Percentiles rank a stretch among this genome's conserved stretches.
These are phyloP conservation scores for Nicotiana paniculata DNA, from an alignment of 257 asterid species.

Conservation along the genomic window DNA sequence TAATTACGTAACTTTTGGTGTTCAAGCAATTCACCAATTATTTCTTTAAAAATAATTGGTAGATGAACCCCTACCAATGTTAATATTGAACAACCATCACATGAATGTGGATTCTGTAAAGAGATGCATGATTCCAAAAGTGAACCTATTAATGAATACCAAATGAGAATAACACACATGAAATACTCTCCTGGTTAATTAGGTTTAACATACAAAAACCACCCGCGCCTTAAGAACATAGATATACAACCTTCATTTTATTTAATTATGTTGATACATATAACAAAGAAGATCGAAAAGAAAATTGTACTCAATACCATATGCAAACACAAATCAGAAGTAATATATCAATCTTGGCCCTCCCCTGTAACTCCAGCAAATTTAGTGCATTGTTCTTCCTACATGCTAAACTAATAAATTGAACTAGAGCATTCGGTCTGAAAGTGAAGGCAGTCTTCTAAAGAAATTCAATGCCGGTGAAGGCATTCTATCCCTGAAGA, in stretches of 20 bases:
- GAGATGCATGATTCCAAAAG: too few relatives aligned
- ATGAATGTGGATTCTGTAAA: too few relatives aligned
- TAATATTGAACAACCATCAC: too few relatives aligned
- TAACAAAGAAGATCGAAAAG: neutral
- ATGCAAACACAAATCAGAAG: neutral
- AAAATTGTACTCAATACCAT: neutral
- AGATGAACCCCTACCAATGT: too few relatives aligned
- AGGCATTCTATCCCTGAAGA: conserved; percentile 83
- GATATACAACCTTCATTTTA: neutral
- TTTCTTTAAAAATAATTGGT: too few relatives aligned
- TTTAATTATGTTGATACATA: neutral
- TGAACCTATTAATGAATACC: too few relatives aligned
- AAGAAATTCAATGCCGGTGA: conserved; percentile 80
- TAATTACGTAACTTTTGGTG: too few relatives aligned
- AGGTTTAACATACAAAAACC: too few relatives aligned
- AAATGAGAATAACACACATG: too few relatives aligned
- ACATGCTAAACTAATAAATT: neutral
- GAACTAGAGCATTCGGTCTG: conserved; percentile 68
- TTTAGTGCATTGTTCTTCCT: neutral
- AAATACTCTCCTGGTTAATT: too few relatives aligned
- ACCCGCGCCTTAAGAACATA: too few relatives aligned
- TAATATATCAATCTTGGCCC: neutral
- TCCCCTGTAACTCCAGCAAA: neutral
- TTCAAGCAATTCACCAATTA: too few relatives aligned
- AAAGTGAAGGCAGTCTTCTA: conserved; percentile 71